Evolutionary conservation across 73 alveolate species (phyloP).

Genomic region (Paramecium primaurelia): DNA sequence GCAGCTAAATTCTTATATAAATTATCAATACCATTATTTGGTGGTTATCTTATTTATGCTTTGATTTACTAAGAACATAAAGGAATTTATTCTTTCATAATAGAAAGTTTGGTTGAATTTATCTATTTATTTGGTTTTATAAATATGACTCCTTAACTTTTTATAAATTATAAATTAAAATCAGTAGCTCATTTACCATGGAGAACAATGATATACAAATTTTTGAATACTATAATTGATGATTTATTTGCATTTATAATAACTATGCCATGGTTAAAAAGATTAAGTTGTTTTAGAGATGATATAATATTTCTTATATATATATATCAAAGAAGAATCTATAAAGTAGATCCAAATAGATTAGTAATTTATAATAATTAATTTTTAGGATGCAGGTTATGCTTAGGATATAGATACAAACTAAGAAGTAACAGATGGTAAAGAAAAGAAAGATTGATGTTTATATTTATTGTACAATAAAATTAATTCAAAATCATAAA

Average conservation of each 20-base stretch:
- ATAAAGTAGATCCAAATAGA: conserved; percentile 83
- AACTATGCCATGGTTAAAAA: conserved; percentile 87
- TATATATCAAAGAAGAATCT: conserved; percentile 93
- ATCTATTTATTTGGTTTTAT: conserved; percentile 95
- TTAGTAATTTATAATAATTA: background rate
- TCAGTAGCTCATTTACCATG: conserved; percentile 99
- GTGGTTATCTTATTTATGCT: background rate
- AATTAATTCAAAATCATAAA: too few species aligned
- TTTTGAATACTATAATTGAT: conserved; percentile 97
- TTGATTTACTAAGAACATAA: background rate
- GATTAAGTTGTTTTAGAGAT: conserved; percentile 98
- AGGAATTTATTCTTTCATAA: conserved; percentile 71
- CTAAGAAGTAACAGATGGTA: background rate
- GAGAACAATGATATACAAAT: conserved; percentile 94
- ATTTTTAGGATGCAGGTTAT: background rate
- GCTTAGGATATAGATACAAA: background rate
- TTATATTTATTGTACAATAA: background rate
- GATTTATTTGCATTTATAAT: conserved; percentile 97
- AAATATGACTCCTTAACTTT: conserved; percentile 98
- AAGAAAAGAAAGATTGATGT: background rate
- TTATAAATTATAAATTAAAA: conserved; percentile 95
- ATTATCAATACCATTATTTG: background rate
- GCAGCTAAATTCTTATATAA: background rate
- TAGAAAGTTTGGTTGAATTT: conserved; percentile 82
- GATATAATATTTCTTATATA: conserved; percentile 97